Evolutionary conservation across 352 stramenopile genomes (phyloP).

Genomic region (Phytophthora hibernalis): DNA sequence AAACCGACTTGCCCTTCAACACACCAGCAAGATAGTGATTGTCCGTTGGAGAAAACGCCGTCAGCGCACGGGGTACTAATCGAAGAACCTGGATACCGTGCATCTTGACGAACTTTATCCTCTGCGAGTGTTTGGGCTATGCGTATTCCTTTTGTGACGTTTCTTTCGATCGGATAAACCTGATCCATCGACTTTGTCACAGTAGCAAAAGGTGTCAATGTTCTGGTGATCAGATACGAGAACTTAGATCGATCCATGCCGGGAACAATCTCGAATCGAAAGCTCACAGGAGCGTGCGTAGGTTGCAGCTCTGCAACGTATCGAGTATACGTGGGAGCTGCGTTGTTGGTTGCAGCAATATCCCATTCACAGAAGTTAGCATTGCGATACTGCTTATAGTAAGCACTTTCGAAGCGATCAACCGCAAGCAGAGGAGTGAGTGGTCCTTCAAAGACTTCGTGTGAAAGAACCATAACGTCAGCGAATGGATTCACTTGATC

Average conservation of each 20-base stretch:
- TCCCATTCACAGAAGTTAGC: conserved; percentile 57
- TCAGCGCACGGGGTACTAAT: conserved; percentile 13
- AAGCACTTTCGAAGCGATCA: conserved; percentile 64
- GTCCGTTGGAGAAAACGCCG: conserved; percentile 23
- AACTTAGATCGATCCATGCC: conserved; percentile 68
- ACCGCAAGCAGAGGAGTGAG: conserved; percentile 59
- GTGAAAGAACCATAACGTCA: conserved; percentile 70
- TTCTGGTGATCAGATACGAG: conserved; percentile 47
- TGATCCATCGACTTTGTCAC: conserved; percentile 56
- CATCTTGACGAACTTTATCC: conserved; percentile 48
- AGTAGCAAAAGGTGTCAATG: conserved; percentile 59
- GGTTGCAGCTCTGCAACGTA: conserved; percentile 46
- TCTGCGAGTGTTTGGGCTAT: conserved; percentile 54
- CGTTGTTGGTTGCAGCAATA: neutral
- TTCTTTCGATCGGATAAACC: conserved; percentile 46
- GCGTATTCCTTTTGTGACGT: conserved; percentile 51
- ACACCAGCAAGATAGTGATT: conserved; percentile 53
- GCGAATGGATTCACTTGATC: conserved; percentile 76
- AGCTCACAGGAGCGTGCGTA: conserved; percentile 30
- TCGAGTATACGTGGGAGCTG: conserved; percentile 13
- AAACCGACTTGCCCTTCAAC: conserved; percentile 67
- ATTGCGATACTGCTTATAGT: conserved; percentile 65
- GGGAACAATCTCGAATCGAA: conserved; percentile 57
- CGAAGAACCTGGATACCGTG: neutral
- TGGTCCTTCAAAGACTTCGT: conserved; percentile 68